Evolutionary conservation across 176 grass and related monocot species (phyloP).

Genomic region (Phoenix roebelenii): DNA sequence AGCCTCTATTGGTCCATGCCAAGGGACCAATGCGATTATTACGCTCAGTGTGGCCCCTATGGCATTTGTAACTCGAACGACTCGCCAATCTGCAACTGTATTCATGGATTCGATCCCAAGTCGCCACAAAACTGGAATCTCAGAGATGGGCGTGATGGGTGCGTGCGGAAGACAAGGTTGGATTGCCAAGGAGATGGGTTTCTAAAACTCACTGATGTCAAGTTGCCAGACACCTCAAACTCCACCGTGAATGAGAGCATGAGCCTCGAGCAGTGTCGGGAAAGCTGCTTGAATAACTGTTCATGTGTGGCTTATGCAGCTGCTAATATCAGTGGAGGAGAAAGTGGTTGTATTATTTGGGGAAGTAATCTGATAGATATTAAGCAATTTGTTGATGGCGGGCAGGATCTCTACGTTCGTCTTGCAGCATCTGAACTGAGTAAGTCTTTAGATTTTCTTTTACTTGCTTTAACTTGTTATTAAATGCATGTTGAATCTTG

Average conservation of each 20-base stretch:
- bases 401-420: slow-evolving; percentile 5
- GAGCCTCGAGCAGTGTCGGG: slow-evolving; percentile 42
- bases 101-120: slow-evolving; percentile 13
- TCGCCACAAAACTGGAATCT: slow-evolving; percentile 1
- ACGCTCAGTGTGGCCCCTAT: slow-evolving; percentile 6
- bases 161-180: background rate
- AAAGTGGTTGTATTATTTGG: slow-evolving; percentile 56
- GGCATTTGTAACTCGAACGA: slow-evolving; percentile 3
- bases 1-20: background rate
- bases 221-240: slow-evolving; percentile 4
- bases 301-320: slow-evolving; percentile 58
- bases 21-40: background rate
- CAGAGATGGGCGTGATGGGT: slow-evolving; percentile 9
- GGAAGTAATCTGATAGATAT: background rate
- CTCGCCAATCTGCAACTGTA: slow-evolving; percentile 10
- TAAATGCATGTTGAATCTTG: too few relatives aligned
- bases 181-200: slow-evolving; percentile 6
- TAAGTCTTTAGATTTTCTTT: background rate
- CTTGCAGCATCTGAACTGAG: slow-evolving; percentile 1
- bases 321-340: slow-evolving; percentile 39
- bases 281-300: slow-evolving; percentile 59
- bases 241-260: slow-evolving; percentile 29
- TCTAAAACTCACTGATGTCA: background rate
- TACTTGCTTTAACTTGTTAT: too few relatives aligned
- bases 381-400: background rate